Conservation (phyloP, 345 rosid genomes). For the Isatis tinctoria region DNA sequence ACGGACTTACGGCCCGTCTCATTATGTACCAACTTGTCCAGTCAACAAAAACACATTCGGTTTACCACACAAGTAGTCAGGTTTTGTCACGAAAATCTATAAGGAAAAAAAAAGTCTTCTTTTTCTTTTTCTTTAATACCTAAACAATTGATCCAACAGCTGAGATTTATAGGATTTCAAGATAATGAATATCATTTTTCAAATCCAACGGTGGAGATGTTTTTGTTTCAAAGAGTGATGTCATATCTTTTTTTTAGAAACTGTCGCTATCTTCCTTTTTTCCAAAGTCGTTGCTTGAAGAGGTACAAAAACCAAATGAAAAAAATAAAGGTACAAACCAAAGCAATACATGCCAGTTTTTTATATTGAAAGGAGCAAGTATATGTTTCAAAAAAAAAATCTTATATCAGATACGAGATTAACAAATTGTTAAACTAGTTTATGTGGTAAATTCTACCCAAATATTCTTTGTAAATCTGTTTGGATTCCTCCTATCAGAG, state of each 20-base stretch:
- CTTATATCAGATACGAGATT: neutral
- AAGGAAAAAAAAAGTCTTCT: neutral
- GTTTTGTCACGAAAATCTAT: neutral
- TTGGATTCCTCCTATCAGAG: neutral
- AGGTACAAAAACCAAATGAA: neutral
- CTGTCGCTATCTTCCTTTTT: neutral
- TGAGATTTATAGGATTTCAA: neutral
- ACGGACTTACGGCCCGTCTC: slow-evolving; percentile 19
- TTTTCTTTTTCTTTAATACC: too few species aligned
- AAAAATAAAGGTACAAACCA: neutral
- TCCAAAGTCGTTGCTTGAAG: neutral
- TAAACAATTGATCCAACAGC: neutral
- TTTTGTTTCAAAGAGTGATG: neutral
- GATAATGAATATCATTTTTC: neutral
- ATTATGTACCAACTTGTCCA: slow-evolving; percentile 18
- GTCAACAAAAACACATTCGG: neutral
- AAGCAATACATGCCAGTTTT: neutral
- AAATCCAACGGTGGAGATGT: neutral
- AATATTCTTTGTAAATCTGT: too few species aligned
- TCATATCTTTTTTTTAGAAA: neutral
- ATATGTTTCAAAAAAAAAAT: neutral
- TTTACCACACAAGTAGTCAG: neutral
- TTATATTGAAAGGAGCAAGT: neutral
- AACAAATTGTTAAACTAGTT: neutral
- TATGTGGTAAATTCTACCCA: too few species aligned